Base-by-base conservation (phyloP, 2,329 filamentous ascomycete genomes). In the Sarocladium kiliense region DNA sequence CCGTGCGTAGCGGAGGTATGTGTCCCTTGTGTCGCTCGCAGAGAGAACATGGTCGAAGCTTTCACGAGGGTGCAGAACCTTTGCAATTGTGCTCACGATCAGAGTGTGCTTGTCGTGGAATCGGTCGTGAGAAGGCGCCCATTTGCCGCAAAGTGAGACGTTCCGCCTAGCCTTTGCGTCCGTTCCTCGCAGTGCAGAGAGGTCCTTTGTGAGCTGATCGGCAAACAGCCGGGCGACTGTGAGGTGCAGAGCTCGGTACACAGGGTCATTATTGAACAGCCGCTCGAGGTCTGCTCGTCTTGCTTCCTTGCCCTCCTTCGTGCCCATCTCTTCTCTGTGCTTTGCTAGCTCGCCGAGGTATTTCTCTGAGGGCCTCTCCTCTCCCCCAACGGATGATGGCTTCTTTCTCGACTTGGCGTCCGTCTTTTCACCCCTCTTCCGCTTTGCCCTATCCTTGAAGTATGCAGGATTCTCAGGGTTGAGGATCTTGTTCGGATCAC, bases 81-180 rank as follows among this genome's bases (percentile, higher is more conserved):
- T 81, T 4, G 81, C 77, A 55, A 85, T 84, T 12, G 78, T 75
- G 45, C 77, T 79, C 30, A 77, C 72, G 57, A 85, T 73, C 59
- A 77, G 77, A 2, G 82, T 85, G 58, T 82, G 76, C 58, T 77
- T 76, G 64, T 85, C 82, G 59, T 84, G 81, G 59, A 81, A 80
- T 36, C 71, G 73, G 32, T 75, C 74, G 18, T 77, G 72, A 0
- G 77, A 76, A 1, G 82, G 82, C 1, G 81, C 79, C 82, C 82
- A 85, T 58, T 86, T 86, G 2, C 74, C 80, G 55, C 79, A 81
- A 0, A 85, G 73, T 0, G 79, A 82, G 54, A 85, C 74, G 14
- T 64, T 65, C 25, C 69, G 70, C 60, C 73, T 71, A 6, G 72
- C 71, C 42, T 70, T 68, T 16, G 67, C 62, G 27, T 76, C 69